Conservation (phyloP, 2,329 filamentous ascomycete species). For the Neofusicoccum sp. region DNA sequence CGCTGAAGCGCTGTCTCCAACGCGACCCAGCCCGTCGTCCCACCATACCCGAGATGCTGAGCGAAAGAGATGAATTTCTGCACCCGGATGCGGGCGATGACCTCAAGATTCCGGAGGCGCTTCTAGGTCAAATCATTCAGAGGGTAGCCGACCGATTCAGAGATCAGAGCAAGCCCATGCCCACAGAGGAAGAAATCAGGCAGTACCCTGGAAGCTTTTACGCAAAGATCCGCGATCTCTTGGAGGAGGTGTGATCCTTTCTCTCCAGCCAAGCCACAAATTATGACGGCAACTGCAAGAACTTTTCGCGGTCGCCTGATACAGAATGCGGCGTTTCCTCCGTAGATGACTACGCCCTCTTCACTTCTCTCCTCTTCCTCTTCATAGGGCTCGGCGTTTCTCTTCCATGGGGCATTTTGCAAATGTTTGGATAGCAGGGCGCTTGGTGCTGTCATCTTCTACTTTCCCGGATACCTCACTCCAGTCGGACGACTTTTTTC, state of each 20-base stretch:
- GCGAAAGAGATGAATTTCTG: conserved; percentile 59
- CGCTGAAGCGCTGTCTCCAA: conserved; percentile 60
- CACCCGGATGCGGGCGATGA: conserved; percentile 59
- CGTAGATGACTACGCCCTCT: neutral
- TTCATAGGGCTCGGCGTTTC: neutral
- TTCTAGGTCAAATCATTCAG: conserved; percentile 61
- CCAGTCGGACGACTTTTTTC: neutral
- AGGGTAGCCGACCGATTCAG: conserved; percentile 63
- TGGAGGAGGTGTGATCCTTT: conserved; percentile 29
- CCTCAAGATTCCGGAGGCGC: conserved; percentile 55
- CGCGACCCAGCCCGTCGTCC: conserved; percentile 60
- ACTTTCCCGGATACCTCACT: neutral
- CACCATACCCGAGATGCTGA: conserved; percentile 59
- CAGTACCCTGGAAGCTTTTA: conserved; percentile 52
- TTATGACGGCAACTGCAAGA: neutral
- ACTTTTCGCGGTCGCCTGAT: neutral
- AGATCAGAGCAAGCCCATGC: conserved; percentile 53
- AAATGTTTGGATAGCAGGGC: conserved; percentile 19
- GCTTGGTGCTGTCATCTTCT: conserved; percentile 16
- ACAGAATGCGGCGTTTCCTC: neutral
- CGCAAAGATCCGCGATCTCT: conserved; percentile 49
- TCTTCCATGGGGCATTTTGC: conserved; percentile 1
- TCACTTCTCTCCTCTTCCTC: neutral
- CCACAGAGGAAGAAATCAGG: conserved; percentile 58
- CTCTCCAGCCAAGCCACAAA: neutral